Conservation (phyloP, 2,329 filamentous ascomycete genomes). For the Cytospora piceae region DNA sequence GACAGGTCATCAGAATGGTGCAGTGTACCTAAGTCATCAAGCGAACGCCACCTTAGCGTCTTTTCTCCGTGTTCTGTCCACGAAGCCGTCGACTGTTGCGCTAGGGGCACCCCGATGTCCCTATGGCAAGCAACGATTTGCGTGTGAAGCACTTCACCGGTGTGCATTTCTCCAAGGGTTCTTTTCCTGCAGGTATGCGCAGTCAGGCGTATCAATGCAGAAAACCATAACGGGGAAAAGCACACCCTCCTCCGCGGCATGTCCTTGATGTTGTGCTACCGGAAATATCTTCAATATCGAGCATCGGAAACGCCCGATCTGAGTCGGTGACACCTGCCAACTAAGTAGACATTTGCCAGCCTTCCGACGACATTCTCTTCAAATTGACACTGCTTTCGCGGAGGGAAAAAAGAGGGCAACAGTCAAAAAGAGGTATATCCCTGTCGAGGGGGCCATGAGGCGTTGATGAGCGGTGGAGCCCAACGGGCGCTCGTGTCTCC, state of each 20-base stretch:
- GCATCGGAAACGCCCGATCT: background rate
- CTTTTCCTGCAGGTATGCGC: background rate
- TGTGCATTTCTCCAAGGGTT: background rate
- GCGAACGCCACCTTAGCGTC: background rate
- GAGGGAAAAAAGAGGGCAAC: background rate
- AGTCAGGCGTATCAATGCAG: background rate
- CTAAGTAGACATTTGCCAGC: background rate
- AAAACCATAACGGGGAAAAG: background rate
- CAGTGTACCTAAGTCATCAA: background rate
- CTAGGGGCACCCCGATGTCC: background rate
- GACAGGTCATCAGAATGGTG: background rate
- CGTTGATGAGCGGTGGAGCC: background rate
- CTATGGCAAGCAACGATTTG: background rate
- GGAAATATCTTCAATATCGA: conserved; percentile 6
- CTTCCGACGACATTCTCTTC: background rate
- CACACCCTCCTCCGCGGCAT: background rate
- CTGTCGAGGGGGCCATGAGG: background rate
- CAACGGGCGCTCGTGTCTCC: background rate
- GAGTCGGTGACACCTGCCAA: conserved; percentile 21
- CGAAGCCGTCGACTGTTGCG: background rate
- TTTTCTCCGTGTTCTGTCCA: background rate
- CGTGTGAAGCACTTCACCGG: background rate
- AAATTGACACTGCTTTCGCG: background rate
- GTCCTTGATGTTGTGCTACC: conserved; percentile 4
- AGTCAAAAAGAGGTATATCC: background rate